These are phyloP conservation scores for Lasiodiplodia hormozganensis DNA, from an alignment of 2,329 filamentous ascomycete genomes.

Conservation along the genomic window DNA sequence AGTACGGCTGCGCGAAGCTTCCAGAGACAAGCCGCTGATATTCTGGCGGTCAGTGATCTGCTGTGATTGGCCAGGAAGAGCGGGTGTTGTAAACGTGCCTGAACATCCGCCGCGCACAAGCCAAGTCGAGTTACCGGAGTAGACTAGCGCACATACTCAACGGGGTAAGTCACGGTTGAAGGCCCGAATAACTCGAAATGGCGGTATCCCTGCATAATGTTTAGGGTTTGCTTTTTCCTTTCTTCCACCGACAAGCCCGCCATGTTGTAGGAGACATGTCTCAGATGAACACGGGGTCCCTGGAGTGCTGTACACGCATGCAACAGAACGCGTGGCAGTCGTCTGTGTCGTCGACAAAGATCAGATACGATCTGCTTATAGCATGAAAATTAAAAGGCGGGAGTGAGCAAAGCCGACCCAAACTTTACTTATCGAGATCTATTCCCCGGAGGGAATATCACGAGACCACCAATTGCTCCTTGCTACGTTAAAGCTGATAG, in stretches of 20 bases:
- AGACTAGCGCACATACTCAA: conserved; percentile 6
- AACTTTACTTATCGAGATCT: not conserved
- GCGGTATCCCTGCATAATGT: conserved; percentile 28
- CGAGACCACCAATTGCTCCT: not conserved
- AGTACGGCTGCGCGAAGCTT: not conserved
- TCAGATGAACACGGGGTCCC: not conserved
- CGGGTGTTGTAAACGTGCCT: conserved; percentile 20
- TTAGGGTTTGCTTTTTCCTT: conserved; percentile 5
- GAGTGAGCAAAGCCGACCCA: not conserved
- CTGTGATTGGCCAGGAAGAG: conserved; percentile 16
- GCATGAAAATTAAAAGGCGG: not conserved
- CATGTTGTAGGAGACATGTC: too few species aligned
- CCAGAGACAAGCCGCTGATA: not conserved
- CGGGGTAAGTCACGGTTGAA: conserved; percentile 3
- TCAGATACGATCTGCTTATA: not conserved
- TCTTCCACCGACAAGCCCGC: not conserved
- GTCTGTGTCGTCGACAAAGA: not conserved
- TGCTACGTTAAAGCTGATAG: not conserved
- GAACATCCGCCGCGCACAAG: conserved; percentile 17
- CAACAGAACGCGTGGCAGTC: too few species aligned
- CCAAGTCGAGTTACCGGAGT: conserved; percentile 21
- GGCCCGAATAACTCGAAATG: conserved; percentile 19
- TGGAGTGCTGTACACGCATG: not conserved
- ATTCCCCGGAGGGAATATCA: not conserved
- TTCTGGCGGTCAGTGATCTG: conserved; percentile 20